Conservation (phyloP, 345 rosid species). For the Populus tremula region DNA sequence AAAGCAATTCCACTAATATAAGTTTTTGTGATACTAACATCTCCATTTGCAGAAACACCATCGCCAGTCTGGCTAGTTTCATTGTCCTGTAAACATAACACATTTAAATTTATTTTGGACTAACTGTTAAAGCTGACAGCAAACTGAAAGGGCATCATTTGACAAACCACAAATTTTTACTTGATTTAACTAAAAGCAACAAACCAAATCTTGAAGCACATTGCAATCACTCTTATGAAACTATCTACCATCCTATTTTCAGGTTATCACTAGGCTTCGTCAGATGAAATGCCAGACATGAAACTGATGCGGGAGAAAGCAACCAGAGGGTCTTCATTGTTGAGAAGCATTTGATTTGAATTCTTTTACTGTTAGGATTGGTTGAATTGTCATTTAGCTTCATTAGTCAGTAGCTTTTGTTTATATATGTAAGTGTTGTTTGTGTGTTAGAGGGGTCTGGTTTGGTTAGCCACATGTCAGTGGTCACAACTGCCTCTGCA, state of each 20-base stretch:
- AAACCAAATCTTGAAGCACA: neutral
- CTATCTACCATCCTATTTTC: neutral
- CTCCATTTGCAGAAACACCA: constrained; percentile 51
- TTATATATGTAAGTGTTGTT: too few relatives aligned
- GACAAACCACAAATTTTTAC: neutral
- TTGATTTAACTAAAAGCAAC: neutral
- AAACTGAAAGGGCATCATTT: too few relatives aligned
- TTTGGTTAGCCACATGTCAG: too few relatives aligned
- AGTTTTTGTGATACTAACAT: constrained; percentile 48
- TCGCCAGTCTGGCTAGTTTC: constrained; percentile 40
- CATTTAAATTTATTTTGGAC: constrained; percentile 7
- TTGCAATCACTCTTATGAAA: neutral
- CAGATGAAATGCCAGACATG: neutral
- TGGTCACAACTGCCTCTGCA: too few relatives aligned
- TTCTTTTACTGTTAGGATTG: too few relatives aligned
- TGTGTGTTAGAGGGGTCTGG: too few relatives aligned
- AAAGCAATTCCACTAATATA: constrained; percentile 32
- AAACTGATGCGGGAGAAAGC: too few relatives aligned
- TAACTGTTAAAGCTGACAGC: neutral
- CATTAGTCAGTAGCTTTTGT: too few relatives aligned
- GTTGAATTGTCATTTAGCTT: too few relatives aligned
- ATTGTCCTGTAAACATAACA: constrained; percentile 57
- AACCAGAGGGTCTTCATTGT: too few relatives aligned
- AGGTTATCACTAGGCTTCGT: neutral
- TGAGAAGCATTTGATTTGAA: too few relatives aligned